Conservation (phyloP, 2,329 filamentous ascomycete genomes). For the Arthrocladium fulminans region DNA sequence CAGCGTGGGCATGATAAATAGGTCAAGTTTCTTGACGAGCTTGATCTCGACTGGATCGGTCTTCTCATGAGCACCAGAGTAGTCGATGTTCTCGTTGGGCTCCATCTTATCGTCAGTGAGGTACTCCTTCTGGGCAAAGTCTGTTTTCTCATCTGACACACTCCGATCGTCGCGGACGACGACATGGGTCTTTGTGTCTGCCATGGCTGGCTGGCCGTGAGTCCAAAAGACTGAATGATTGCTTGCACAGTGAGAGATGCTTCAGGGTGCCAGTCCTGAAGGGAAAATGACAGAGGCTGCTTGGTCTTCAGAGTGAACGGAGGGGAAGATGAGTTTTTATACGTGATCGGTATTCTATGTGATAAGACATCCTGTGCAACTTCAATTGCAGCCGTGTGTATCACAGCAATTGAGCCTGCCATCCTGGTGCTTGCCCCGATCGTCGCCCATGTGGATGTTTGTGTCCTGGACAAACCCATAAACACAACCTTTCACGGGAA, state of each 20-base stretch:
- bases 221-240: too few relatives aligned
- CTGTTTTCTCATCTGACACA: background rate
- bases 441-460: background rate
- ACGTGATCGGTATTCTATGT: too few relatives aligned
- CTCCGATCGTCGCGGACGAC: background rate
- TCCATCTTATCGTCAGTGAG: slow-evolving; percentile 1
- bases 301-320: background rate
- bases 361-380: too few relatives aligned
- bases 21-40: slow-evolving; percentile 31
- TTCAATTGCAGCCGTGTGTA: too few relatives aligned
- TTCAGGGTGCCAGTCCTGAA: too few relatives aligned
- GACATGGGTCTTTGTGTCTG: background rate
- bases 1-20: slow-evolving; percentile 32
- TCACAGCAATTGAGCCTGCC: too few relatives aligned
- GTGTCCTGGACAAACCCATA: background rate
- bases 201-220: too few relatives aligned
- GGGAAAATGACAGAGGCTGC: too few relatives aligned
- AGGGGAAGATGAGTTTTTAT: background rate
- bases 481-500: background rate
- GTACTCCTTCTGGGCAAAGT: slow-evolving; percentile 1
- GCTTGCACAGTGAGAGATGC: too few relatives aligned
- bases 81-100: slow-evolving; percentile 24
- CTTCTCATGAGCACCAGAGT: slow-evolving; percentile 34
- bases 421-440: background rate
- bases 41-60: slow-evolving; percentile 32